Evolutionary conservation across 106 monocot species (phyloP).

Genomic region (Vanilla planifolia): DNA sequence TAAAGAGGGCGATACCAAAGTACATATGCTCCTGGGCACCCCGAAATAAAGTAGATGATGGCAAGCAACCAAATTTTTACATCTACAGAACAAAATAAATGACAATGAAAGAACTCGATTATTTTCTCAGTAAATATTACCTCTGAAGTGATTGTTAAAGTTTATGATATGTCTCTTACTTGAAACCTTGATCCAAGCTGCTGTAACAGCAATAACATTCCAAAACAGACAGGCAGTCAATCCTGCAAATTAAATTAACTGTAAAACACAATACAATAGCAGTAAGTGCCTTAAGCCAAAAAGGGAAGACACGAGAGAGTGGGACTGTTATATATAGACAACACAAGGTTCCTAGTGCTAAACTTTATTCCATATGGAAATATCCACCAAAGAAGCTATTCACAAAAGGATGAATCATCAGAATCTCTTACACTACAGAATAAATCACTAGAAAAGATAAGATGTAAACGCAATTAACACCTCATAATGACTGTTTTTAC

Average conservation of each 20-base stretch:
- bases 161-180: background rate
- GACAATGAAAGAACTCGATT: background rate
- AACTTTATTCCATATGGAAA: too few relatives aligned
- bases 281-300: background rate
- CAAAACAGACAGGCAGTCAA: slow-evolving; percentile 46
- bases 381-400: too few relatives aligned
- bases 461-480: too few relatives aligned
- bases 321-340: too few relatives aligned
- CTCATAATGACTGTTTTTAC: too few relatives aligned
- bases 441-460: too few relatives aligned
- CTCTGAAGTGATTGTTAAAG: background rate
- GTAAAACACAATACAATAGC: background rate
- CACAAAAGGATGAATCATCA: too few relatives aligned
- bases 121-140: background rate
- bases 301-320: background rate
- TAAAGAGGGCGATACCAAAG: slow-evolving; percentile 78
- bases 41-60: slow-evolving; percentile 65
- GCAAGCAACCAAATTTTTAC: slow-evolving; percentile 67
- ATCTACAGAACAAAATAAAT: slow-evolving; percentile 19
- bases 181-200: slow-evolving; percentile 61
- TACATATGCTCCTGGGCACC: slow-evolving; percentile 60
- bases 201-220: slow-evolving; percentile 65
- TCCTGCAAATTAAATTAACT: slow-evolving; percentile 24
- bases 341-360: too few relatives aligned
- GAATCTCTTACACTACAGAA: too few relatives aligned